Evolutionary conservation across 371 early-diverging fungal species (phyloP).

Genomic region (Phascolomyces articulosus): DNA sequence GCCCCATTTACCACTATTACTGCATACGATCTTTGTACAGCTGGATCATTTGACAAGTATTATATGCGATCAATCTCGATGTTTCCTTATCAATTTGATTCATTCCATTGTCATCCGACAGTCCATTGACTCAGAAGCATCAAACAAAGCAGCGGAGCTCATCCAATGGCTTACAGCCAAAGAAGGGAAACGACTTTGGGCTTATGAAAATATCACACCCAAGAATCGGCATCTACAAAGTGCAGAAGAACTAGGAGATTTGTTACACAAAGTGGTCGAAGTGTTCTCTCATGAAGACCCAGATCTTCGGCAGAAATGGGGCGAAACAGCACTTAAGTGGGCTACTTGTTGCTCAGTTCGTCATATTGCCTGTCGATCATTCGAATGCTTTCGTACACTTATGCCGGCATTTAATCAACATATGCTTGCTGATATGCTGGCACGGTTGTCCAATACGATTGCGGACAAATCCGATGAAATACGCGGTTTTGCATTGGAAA

Average conservation of each 20-base stretch:
- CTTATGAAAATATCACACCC: conserved; percentile 79
- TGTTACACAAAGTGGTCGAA: conserved; percentile 41
- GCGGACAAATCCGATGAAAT: conserved; percentile 83
- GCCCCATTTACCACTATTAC: conserved; percentile 71
- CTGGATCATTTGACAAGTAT: conserved; percentile 78
- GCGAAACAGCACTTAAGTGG: conserved; percentile 87
- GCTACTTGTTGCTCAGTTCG: conserved; percentile 91
- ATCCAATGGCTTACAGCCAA: conserved; percentile 64
- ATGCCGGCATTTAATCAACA: conserved; percentile 77
- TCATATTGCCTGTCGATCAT: conserved; percentile 87
- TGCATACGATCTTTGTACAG: conserved; percentile 83
- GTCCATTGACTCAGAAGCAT: conserved; percentile 60
- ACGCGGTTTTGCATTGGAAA: conserved; percentile 87
- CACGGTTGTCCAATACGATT: conserved; percentile 83
- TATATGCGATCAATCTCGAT: conserved; percentile 80
- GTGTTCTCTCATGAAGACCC: conserved; percentile 68
- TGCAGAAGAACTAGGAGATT: conserved; percentile 43
- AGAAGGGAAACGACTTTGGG: conserved; percentile 82
- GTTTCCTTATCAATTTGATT: conserved; percentile 81
- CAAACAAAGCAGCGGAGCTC: conserved; percentile 61
- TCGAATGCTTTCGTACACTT: conserved; percentile 85
- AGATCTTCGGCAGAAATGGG: conserved; percentile 85
- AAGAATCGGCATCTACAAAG: conserved; percentile 51
- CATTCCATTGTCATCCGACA: conserved; percentile 70
- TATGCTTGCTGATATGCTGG: conserved; percentile 85